Conservation (phyloP, 306 rosid species). For the Datisca glomerata region DNA sequence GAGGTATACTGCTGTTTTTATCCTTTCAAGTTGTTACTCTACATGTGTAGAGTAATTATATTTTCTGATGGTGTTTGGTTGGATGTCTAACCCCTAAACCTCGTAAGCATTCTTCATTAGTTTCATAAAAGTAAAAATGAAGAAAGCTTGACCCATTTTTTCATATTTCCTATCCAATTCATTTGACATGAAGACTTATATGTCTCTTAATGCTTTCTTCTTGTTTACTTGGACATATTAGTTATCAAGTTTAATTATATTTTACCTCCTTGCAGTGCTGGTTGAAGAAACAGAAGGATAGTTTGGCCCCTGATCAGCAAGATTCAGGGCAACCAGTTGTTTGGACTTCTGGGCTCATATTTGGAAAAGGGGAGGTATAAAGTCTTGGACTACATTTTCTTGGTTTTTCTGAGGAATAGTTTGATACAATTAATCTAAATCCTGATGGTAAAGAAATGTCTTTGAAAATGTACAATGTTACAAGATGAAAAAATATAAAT, state of each 20-base stretch:
- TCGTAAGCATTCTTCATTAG: no score
- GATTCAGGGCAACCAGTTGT: slow-evolving; percentile 28
- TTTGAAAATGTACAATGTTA: neutral
- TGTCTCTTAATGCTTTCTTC: slow-evolving; percentile 4
- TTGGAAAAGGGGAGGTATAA: slow-evolving; percentile 81
- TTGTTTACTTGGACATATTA: slow-evolving; percentile 4
- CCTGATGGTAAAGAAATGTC: slow-evolving; percentile 1
- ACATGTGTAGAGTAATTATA: no score
- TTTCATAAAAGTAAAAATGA: no score
- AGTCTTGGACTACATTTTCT: slow-evolving; percentile 2
- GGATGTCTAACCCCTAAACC: no score
- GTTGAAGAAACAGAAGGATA: slow-evolving; percentile 94
- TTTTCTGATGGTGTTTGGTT: no score
- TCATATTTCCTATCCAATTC: no score
- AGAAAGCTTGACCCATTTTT: no score
- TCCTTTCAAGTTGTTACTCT: no score
- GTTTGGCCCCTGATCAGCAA: slow-evolving; percentile 56
- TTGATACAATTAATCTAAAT: neutral
- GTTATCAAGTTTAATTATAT: neutral
- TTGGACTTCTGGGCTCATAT: slow-evolving; percentile 95
- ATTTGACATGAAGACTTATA: no score
- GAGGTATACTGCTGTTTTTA: no score
- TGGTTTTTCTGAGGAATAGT: neutral
- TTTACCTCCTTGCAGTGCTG: slow-evolving; percentile 73
- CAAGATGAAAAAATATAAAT: neutral